phyloP scores from a whole-genome alignment of 1,284 basidiomycete genomes.

The Trametes polyzona region DNA sequence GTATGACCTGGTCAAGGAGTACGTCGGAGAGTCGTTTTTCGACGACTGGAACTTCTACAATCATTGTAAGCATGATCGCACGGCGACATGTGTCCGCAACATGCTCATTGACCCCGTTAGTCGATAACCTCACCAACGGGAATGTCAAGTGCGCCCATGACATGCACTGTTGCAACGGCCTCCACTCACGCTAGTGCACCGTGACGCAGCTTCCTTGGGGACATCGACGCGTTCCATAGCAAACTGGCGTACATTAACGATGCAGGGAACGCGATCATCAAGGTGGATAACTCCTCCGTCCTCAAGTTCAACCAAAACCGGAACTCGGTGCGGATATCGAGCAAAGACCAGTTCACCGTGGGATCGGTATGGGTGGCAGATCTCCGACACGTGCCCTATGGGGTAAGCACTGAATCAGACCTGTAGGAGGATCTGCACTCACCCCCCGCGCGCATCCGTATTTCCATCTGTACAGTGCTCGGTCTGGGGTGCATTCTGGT shows the following conservation, averaged over 20 bases:
- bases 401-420: slow-evolving; percentile 38
- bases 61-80: slow-evolving; percentile 33
- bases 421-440: not conserved
- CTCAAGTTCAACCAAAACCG: slow-evolving; percentile 67
- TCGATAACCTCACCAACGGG: slow-evolving; percentile 73
- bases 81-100: not conserved
- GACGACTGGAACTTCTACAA: slow-evolving; percentile 45
- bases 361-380: slow-evolving; percentile 73
- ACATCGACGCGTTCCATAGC: slow-evolving; percentile 48
- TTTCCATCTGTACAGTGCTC: slow-evolving; percentile 57
- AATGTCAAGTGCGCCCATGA: slow-evolving; percentile 53
- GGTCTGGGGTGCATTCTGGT: slow-evolving; percentile 76
- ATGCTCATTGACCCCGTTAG: slow-evolving; percentile 38
- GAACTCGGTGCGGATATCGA: slow-evolving; percentile 69
- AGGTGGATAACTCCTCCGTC: slow-evolving; percentile 67
- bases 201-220: slow-evolving; percentile 59
- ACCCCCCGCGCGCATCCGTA: too few species aligned
- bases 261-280: slow-evolving; percentile 68
- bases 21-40: slow-evolving; percentile 43
- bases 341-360: slow-evolving; percentile 57
- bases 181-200: not conserved
- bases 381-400: slow-evolving; percentile 71
- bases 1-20: slow-evolving; percentile 41
- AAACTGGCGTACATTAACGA: slow-evolving; percentile 68
- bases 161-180: not conserved